phyloP scores from a whole-genome alignment of 805 yeast species.

The Candida silvicultrix region DNA sequence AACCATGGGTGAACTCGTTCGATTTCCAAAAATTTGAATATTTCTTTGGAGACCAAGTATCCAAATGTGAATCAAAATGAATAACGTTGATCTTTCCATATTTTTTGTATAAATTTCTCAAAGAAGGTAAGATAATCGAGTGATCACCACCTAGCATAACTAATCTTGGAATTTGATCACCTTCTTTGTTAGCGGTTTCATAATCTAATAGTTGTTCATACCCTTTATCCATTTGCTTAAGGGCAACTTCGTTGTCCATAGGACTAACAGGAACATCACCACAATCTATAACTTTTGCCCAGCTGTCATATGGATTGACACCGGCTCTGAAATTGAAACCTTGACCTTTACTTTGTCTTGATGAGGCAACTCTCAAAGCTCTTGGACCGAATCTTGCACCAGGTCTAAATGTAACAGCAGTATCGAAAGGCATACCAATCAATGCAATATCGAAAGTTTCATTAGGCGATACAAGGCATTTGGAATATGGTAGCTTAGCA shows the following conservation, averaged over 20 bases:
- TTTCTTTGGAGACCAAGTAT: conserved; percentile 72
- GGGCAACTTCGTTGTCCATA: conserved; percentile 57
- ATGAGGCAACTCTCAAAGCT: conserved; percentile 62
- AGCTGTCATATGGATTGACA: conserved; percentile 48
- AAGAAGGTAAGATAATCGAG: conserved; percentile 65
- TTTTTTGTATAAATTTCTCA: conserved; percentile 52
- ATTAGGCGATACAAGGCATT: conserved; percentile 47
- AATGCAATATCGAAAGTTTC: conserved; percentile 59
- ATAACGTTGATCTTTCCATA: conserved; percentile 69
- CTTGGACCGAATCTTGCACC: conserved; percentile 85
- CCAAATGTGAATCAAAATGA: conserved; percentile 83
- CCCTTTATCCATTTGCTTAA: conserved; percentile 53
- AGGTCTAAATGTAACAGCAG: conserved; percentile 71
- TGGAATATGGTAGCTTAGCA: conserved; percentile 62
- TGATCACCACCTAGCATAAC: conserved; percentile 83
- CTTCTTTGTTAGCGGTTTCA: conserved; percentile 8
- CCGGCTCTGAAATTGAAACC: conserved; percentile 68
- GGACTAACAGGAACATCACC: conserved; percentile 68
- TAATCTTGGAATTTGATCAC: conserved; percentile 43
- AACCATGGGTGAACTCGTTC: conserved; percentile 72
- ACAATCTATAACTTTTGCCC: conserved; percentile 57
- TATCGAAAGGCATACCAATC: conserved; percentile 79
- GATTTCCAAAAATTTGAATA: conserved; percentile 60
- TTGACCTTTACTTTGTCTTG: conserved; percentile 60
- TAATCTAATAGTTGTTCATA: conserved; percentile 46